Base-by-base conservation (phyloP, 345 rosid species). In the Triadica sebifera region DNA sequence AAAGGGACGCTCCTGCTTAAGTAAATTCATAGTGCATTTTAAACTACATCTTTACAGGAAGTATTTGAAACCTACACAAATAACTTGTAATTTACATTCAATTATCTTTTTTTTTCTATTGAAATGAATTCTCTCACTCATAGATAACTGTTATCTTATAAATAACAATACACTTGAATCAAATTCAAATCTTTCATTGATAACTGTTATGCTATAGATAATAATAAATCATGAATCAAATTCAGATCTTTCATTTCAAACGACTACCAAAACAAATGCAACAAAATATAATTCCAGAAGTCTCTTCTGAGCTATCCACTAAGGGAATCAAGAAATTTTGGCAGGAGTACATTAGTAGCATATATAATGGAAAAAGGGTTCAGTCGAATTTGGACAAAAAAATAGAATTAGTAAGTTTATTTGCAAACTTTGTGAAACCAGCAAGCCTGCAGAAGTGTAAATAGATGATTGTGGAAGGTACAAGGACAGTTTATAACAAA, bases 391-490 rank as follows among this genome's bases (percentile, higher is more conserved):
- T 57, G 34, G 29, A 39, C 25, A n/a, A n/a, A 56, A 24, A 6
- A 8, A 58, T 16, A 47, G 24, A 37, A 46, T 25, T 13, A 15
- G 12, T 13, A 65, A 47, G 41, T 3, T 16, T 62, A 37, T 22
- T 39, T 12, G 46, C 50, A 53, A 53, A 68, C 53, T 60, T 20
- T 50, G 20, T 55, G 29, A 61, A n/a, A 62, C 25, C 49, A 34
- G 55, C 53, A 52, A 73, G 38, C 46, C n/a, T n/a, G n/a, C n/a
- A n/a, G n/a, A n/a, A n/a, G 19, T 20, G 68, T 43, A 47, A 20
- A 56, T 72, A 63, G 39, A 64, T 55, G 67, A 73, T 47, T 58
- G 46, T 43, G 65, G 7, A 72, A 65, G 47, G 72, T 64, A 38
- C 41, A 53, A 37, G 24, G 25, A 24, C 51, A 60, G 51, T 67